Percentiles rank a stretch among this genome's conserved stretches.
phyloP scores from a whole-genome alignment of 192 early-diverging fungal genomes.

The Coemansia sp. region DNA sequence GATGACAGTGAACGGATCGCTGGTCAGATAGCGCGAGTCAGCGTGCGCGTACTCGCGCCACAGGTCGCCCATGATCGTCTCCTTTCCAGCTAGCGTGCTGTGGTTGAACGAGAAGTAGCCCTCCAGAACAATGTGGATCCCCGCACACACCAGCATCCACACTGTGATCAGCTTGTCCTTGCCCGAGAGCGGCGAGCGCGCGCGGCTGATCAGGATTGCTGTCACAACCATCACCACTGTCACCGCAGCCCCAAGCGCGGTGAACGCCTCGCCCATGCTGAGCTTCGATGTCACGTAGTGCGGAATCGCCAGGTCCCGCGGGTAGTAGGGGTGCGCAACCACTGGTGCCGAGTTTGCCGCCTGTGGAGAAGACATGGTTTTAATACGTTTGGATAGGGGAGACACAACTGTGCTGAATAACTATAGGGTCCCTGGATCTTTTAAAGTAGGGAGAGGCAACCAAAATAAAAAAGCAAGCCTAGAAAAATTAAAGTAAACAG shows the following conservation, averaged over 20 bases:
- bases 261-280: slow-evolving; percentile 32
- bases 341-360: background rate
- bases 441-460: background rate
- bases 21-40: slow-evolving; percentile 85
- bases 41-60: slow-evolving; percentile 91
- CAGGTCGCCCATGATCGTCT: slow-evolving; percentile 65
- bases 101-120: slow-evolving; percentile 80
- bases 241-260: slow-evolving; percentile 32
- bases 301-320: slow-evolving; percentile 29
- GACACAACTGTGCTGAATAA: background rate
- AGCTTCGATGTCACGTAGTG: slow-evolving; percentile 48
- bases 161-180: slow-evolving; percentile 60
- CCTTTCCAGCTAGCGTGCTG: slow-evolving; percentile 64
- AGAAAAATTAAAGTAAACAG: background rate
- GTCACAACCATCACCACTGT: slow-evolving; percentile 17
- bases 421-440: background rate
- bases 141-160: slow-evolving; percentile 83
- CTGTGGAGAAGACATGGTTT: background rate
- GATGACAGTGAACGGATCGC: slow-evolving; percentile 77
- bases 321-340: slow-evolving; percentile 43
- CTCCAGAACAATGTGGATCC: slow-evolving; percentile 83
- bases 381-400: background rate
- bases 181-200: slow-evolving; percentile 22
- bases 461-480: background rate
- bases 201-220: slow-evolving; percentile 22